Base-by-base conservation (phyloP, 2,329 filamentous ascomycete species). In the Akanthomyces lecanii region DNA sequence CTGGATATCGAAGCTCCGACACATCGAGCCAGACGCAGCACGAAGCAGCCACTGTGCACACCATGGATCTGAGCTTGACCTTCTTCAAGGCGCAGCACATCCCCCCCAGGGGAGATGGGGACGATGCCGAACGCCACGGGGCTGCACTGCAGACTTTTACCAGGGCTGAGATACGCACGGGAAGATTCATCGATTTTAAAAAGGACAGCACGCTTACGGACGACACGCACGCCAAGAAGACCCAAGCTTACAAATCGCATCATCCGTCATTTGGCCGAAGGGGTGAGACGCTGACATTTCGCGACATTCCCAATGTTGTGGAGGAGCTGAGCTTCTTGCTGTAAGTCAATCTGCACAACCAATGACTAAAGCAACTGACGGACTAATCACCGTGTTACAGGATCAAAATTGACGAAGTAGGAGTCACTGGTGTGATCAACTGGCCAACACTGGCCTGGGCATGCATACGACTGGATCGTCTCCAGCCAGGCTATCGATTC, bases 121-220 rank as follows among this genome's bases (percentile, higher is more conserved):
- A 70, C 21, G 66, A 66, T 7, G 63, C 64, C 4, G 71, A 74
- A 16, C 66, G 63, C 56, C 72, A 71, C 54, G 75, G 74, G 50
- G 72, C 71, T 57, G 68, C 68, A 21, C 64, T 95, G 65, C 85
- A 86, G 45, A 91, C 91, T 1, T 85, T 90, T 64, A 83, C 97
- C 69, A 92, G 89, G 72, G 89, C 88, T 66, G 89, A 95, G 72
- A 76, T 97, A 62, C 91, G 96, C 73, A 85, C 93, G 18, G 92
- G 95, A 71, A 89, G 81, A 65, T 71, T 73, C 8, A 74, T 74
- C 64, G 80, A 69, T 30, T 59, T 65, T 18, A 72, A 71, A 25
- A 73, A 70, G 33, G 72, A 73, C 21, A 68, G 62, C n/a, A 65
- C 66, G 28, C 45, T 61, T 25, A 67, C 80, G 63, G 84, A 85